These are phyloP conservation scores for Teratosphaeria pseudoeucalypti DNA, from an alignment of 2,329 filamentous ascomycete species.

Conservation along the genomic window DNA sequence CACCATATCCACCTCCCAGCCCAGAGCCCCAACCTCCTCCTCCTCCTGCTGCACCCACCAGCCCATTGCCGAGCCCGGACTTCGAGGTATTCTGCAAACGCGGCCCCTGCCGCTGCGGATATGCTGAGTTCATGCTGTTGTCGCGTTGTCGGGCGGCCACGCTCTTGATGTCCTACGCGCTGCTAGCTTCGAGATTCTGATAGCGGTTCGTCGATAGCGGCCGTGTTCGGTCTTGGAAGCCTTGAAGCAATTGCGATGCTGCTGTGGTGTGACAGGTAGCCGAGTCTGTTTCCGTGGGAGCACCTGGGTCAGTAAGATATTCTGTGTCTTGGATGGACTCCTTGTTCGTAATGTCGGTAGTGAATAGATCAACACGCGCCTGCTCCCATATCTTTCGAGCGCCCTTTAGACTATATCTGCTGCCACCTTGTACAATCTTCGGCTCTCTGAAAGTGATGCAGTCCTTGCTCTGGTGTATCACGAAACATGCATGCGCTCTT, in stretches of 20 bases:
- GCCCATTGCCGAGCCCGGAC: slow-evolving; percentile 37
- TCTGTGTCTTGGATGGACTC: not conserved
- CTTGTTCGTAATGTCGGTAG: not conserved
- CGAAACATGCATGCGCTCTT: not conserved
- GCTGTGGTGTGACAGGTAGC: not conserved
- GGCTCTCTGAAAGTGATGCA: not conserved
- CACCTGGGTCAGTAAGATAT: not conserved
- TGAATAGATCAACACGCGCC: not conserved
- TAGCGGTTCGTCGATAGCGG: not conserved
- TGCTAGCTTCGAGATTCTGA: not conserved
- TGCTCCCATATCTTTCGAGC: not conserved
- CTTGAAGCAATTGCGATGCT: not conserved
- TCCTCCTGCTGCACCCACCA: slow-evolving; percentile 7
- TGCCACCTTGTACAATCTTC: not conserved
- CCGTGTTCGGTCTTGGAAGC: not conserved
- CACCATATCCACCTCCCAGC: slow-evolving; percentile 13
- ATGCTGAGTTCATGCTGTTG: not conserved
- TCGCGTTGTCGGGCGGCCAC: not conserved
- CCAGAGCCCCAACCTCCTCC: slow-evolving; percentile 4
- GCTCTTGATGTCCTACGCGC: not conserved
- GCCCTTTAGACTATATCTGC: not conserved
- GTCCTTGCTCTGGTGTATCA: not conserved
- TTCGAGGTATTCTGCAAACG: slow-evolving; percentile 24
- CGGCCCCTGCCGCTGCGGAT: slow-evolving; percentile 14
- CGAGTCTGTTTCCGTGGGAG: not conserved